Evolutionary conservation across 169 alveolate species (phyloP).

Genomic region (Plasmodium coatneyi): DNA sequence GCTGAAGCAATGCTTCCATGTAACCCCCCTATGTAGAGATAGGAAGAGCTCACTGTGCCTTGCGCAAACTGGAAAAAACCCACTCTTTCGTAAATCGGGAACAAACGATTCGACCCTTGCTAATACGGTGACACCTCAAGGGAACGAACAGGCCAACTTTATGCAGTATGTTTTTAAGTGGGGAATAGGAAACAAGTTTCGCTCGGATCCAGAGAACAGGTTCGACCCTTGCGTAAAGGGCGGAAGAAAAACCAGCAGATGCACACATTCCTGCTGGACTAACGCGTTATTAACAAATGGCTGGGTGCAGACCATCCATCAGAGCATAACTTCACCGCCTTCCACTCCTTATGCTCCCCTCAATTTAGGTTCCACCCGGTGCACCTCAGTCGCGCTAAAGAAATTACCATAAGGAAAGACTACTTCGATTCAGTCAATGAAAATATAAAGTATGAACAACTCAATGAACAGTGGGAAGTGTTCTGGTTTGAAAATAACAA

Average conservation of each 20-base stretch:
- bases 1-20: slow-evolving; percentile 7
- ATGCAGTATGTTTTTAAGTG: slow-evolving; percentile 83
- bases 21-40: slow-evolving; percentile 19
- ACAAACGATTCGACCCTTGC: neutral
- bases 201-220: slow-evolving; percentile 84
- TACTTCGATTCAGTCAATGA: slow-evolving; percentile 78
- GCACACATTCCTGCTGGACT: neutral
- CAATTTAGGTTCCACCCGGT: slow-evolving; percentile 79
- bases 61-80: neutral
- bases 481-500: slow-evolving; percentile 84
- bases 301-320: neutral
- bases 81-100: neutral
- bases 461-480: slow-evolving; percentile 89
- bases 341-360: neutral
- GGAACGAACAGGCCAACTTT: slow-evolving; percentile 24
- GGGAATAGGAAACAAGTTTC: slow-evolving; percentile 86
- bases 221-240: neutral
- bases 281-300: neutral
- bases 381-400: slow-evolving; percentile 77
- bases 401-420: slow-evolving; percentile 77
- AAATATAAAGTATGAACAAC: slow-evolving; percentile 78
- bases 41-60: slow-evolving; percentile 39
- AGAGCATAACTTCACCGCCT: neutral
- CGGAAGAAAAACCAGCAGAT: neutral
- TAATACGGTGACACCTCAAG: neutral